phyloP scores from a whole-genome alignment of 2,329 filamentous ascomycete genomes.

The Rugonectria rugulosa region DNA sequence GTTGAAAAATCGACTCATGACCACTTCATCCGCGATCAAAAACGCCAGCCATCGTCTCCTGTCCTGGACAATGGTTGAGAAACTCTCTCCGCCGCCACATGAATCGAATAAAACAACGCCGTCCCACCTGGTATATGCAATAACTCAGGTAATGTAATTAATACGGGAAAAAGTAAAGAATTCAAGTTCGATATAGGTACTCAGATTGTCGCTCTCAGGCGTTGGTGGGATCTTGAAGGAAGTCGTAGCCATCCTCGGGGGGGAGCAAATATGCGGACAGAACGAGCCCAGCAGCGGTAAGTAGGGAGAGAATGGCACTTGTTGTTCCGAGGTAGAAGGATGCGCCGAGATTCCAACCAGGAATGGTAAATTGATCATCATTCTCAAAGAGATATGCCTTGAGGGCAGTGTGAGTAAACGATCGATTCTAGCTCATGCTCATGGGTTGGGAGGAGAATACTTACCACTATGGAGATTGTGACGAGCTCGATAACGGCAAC shows the following conservation, averaged over 20 bases:
- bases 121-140: too few species aligned
- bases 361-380: constrained; percentile 80
- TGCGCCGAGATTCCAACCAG: constrained; percentile 80
- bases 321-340: constrained; percentile 77
- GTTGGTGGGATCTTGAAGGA: constrained; percentile 63
- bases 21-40: too few species aligned
- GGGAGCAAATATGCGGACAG: constrained; percentile 75
- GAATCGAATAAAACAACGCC: too few species aligned
- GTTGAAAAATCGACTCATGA: too few species aligned
- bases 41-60: too few species aligned
- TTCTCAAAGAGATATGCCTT: constrained; percentile 87
- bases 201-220: constrained; percentile 43
- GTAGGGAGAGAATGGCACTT: constrained; percentile 61
- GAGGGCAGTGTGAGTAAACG: not conserved
- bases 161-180: not conserved
- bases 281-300: constrained; percentile 66
- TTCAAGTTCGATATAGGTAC: not conserved
- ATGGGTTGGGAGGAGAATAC: too few species aligned
- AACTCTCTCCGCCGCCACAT: too few species aligned
- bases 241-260: constrained; percentile 86
- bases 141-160: too few species aligned
- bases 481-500: constrained; percentile 75
- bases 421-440: not conserved
- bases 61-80: too few species aligned
- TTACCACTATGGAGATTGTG: constrained; percentile 84